Conservation (phyloP, 2,329 filamentous ascomycete genomes). For the Aspergillus niger region DNA sequence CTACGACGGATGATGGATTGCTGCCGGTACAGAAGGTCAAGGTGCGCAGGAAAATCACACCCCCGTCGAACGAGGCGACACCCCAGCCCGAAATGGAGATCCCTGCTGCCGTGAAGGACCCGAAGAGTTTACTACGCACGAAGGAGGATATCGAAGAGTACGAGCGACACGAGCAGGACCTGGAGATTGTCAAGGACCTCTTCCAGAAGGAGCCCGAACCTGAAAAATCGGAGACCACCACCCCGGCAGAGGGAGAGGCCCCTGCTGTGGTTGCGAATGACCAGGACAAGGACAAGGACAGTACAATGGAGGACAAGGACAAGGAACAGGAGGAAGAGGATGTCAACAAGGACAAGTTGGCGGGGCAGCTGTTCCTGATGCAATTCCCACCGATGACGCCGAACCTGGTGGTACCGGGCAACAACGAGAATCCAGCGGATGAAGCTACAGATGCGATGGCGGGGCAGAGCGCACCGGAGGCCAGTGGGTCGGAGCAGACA, state of each 20-base stretch:
- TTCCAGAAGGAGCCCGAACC: constrained; percentile 30
- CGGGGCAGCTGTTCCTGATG: constrained; percentile 63
- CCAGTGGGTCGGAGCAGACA: background rate
- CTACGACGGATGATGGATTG: constrained; percentile 34
- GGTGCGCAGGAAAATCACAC: constrained; percentile 36
- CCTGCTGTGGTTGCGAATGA: constrained; percentile 17
- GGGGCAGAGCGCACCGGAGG: background rate
- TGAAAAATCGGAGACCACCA: constrained; percentile 11
- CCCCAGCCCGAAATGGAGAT: constrained; percentile 2
- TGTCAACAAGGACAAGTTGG: constrained; percentile 42
- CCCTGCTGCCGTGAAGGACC: constrained; percentile 26
- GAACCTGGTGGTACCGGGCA: constrained; percentile 49
- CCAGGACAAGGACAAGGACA: constrained; percentile 15
- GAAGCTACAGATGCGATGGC: constrained; percentile 6
- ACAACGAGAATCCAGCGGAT: constrained; percentile 11
- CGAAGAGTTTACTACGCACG: constrained; percentile 41
- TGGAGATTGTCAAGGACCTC: constrained; percentile 43
- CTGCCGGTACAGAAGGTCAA: constrained; percentile 39
- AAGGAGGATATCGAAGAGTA: constrained; percentile 47
- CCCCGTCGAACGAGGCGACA: constrained; percentile 20
- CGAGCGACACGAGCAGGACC: constrained; percentile 43
- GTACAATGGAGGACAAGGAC: constrained; percentile 13
- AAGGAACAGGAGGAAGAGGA: constrained; percentile 32
- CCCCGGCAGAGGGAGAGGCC: constrained; percentile 17
- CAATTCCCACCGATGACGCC: constrained; percentile 66